phyloP scores from a whole-genome alignment of 1,284 basidiomycete species.

The Leccinum angustisporum region DNA sequence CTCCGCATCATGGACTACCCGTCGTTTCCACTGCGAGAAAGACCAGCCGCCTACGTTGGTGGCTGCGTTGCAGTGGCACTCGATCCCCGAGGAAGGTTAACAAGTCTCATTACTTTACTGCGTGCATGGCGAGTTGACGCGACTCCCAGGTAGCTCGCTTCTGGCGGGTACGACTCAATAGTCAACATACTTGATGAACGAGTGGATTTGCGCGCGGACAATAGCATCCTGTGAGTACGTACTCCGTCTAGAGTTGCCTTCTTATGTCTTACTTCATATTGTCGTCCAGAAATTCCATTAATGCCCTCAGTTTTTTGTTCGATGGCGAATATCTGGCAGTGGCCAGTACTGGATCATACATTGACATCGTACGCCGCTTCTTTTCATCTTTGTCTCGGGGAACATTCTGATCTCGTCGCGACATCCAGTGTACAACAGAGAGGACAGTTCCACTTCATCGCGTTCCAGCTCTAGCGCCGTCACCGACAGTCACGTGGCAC shows the following conservation, averaged over 20 bases:
- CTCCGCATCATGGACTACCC: constrained; percentile 70
- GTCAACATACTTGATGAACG: constrained; percentile 77
- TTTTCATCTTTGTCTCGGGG: neutral
- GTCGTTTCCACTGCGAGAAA: constrained; percentile 53
- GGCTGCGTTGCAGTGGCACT: constrained; percentile 72
- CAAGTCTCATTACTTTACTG: neutral
- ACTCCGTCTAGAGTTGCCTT: neutral
- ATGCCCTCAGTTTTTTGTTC: constrained; percentile 74
- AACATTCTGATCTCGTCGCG: neutral
- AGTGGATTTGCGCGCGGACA: constrained; percentile 75
- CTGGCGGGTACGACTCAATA: constrained; percentile 76
- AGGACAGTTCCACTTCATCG: constrained; percentile 69
- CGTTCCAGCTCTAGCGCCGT: constrained; percentile 61
- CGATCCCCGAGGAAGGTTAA: constrained; percentile 69
- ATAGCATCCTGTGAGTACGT: constrained; percentile 78
- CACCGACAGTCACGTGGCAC: constrained; percentile 75
- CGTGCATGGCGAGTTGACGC: neutral
- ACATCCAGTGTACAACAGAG: constrained; percentile 66
- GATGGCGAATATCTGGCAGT: constrained; percentile 80
- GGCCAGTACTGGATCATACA: constrained; percentile 66
- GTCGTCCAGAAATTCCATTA: constrained; percentile 59
- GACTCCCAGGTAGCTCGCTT: constrained; percentile 63
- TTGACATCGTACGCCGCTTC: constrained; percentile 61
- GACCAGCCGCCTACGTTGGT: constrained; percentile 68
- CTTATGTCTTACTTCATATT: neutral